Evolutionary conservation across 495 filamentous ascomycete genomes (phyloP).

Genomic region (Ascodesmis nigricans): DNA sequence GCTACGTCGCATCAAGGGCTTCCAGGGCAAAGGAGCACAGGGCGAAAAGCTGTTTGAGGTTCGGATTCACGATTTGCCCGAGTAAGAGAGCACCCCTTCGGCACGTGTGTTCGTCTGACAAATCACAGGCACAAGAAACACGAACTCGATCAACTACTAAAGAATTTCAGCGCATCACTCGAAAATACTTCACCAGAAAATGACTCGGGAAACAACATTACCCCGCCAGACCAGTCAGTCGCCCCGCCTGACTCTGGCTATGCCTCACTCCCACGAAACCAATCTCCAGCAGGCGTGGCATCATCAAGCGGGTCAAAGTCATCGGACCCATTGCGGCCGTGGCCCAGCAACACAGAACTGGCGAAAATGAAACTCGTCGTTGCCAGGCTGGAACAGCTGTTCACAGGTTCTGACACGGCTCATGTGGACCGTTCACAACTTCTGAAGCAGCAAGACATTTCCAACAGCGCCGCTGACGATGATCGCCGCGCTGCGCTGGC

Average conservation of each 20-base stretch:
- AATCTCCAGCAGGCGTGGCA: background rate
- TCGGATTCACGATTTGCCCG: conserved; percentile 42
- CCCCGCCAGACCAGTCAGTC: conserved; percentile 1
- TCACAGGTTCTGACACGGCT: conserved; percentile 37
- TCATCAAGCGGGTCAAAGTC: background rate
- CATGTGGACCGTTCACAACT: conserved; percentile 25
- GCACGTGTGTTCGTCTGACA: background rate
- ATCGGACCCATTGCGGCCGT: background rate
- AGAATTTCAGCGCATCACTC: conserved; percentile 38
- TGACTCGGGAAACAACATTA: background rate
- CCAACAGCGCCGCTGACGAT: conserved; percentile 25
- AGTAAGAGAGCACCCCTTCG: conserved; percentile 5
- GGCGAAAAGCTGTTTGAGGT: conserved; percentile 58
- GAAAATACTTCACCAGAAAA: conserved; percentile 4
- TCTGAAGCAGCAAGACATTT: conserved; percentile 34
- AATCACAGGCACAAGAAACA: conserved; percentile 34
- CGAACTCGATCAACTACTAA: conserved; percentile 49
- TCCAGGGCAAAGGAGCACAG: conserved; percentile 31
- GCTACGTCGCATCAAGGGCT: conserved; percentile 41
- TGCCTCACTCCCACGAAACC: conserved; percentile 37
- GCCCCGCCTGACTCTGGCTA: conserved; percentile 43
- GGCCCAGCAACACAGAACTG: conserved; percentile 28
- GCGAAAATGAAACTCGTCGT: conserved; percentile 52
- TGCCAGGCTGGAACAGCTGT: conserved; percentile 48
- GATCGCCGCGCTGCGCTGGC: conserved; percentile 11